phyloP scores from a whole-genome alignment of 345 rosid species.

The Pistacia integerrima region DNA sequence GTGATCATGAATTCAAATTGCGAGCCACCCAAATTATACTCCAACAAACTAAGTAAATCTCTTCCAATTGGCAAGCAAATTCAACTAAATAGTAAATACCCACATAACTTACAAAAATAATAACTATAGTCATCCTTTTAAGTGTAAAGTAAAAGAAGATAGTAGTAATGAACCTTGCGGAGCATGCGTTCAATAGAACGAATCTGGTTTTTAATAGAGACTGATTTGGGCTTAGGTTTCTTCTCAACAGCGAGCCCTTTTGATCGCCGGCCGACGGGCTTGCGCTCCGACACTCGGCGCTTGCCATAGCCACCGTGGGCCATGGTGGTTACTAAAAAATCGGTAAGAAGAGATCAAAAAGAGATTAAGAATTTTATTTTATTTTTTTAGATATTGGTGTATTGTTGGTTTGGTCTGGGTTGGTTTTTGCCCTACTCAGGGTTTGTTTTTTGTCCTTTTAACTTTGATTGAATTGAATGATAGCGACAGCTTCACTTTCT shows the following conservation, averaged over 20 bases:
- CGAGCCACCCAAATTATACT: no score
- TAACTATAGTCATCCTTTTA: not conserved
- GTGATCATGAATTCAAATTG: no score
- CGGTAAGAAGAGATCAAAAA: not conserved
- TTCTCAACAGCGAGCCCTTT: conserved; percentile 70
- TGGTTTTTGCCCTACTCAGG: not conserved
- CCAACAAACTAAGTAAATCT: no score
- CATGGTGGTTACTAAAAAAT: conserved; percentile 35
- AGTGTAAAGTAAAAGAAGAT: not conserved
- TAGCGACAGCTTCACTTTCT: not conserved
- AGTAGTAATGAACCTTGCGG: conserved; percentile 61
- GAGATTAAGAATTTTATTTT: not conserved
- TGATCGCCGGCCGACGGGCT: conserved; percentile 74
- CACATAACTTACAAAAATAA: no score
- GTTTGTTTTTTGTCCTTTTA: not conserved
- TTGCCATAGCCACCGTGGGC: conserved; percentile 94
- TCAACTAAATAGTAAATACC: no score
- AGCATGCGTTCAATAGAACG: conserved; percentile 97
- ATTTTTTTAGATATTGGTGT: not conserved
- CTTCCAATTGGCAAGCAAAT: no score
- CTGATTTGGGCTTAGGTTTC: conserved; percentile 72
- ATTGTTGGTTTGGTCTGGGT: not conserved
- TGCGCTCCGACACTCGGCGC: conserved; percentile 66
- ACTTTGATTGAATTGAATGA: not conserved
- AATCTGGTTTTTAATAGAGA: conserved; percentile 90